These are phyloP conservation scores for Mycena belliarum DNA, from an alignment of 768 basidiomycete species.

Conservation along the genomic window DNA sequence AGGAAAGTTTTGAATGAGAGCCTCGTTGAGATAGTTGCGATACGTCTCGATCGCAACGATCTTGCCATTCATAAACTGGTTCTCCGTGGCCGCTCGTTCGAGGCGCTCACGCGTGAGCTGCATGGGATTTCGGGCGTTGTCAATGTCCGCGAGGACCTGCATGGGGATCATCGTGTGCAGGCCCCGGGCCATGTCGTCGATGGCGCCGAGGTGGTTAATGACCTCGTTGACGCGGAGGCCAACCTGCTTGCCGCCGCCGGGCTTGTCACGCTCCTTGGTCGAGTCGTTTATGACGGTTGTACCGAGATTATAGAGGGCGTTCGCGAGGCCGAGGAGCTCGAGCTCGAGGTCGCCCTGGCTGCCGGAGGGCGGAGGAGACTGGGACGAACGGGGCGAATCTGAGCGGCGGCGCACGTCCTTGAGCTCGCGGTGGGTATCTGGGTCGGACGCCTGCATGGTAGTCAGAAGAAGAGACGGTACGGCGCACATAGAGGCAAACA, in stretches of 20 bases:
- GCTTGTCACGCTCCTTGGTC: slow-evolving; percentile 75
- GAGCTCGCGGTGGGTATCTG: too few species aligned
- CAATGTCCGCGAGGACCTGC: slow-evolving; percentile 77
- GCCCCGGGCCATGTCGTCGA: slow-evolving; percentile 70
- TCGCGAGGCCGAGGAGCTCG: slow-evolving; percentile 75
- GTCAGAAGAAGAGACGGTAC: too few species aligned
- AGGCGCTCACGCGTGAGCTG: slow-evolving; percentile 77
- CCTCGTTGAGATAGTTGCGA: slow-evolving; percentile 64
- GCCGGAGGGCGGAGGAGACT: slow-evolving; percentile 71
- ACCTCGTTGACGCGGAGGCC: slow-evolving; percentile 81
- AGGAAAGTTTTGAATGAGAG: slow-evolving; percentile 71
- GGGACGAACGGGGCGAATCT: slow-evolving; percentile 72
- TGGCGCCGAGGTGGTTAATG: slow-evolving; percentile 59
- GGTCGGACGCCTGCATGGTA: too few species aligned
- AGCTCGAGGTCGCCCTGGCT: slow-evolving; percentile 74
- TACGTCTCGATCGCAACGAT: slow-evolving; percentile 82
- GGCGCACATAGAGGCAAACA: too few species aligned
- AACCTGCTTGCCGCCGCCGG: slow-evolving; percentile 71
- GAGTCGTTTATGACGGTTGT: slow-evolving; percentile 84
- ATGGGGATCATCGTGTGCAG: slow-evolving; percentile 68
- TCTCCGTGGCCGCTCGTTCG: slow-evolving; percentile 84
- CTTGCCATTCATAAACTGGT: slow-evolving; percentile 91
- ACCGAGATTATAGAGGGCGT: slow-evolving; percentile 77
- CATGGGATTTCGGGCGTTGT: slow-evolving; percentile 80
- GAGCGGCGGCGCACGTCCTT: too few species aligned